Base-by-base conservation (phyloP, 371 early-diverging fungal genomes). In the Lichtheimia corymbifera region DNA sequence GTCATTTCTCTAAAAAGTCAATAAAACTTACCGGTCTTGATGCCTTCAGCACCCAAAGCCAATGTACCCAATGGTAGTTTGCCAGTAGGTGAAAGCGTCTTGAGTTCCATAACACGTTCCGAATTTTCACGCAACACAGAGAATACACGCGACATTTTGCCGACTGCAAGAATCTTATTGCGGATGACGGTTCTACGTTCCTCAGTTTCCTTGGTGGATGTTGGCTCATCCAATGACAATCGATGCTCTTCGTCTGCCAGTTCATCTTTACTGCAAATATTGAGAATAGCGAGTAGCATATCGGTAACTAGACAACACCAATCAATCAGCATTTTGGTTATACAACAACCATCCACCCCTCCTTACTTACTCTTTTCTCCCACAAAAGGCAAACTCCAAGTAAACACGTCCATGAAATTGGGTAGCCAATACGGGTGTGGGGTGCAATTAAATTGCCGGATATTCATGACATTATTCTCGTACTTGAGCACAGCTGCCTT, bases 371-470 rank as follows among this genome's bases (percentile, higher is more conserved):
- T 92, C 74, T 98, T 97, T 81, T 98, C 98, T 47, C 97, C 94
- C 18, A 99, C 96, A 84, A 99, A 99, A 0, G 99, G 98, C 60
- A 98, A 76, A 40, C 94, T 94, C 98, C 99, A 98, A 28, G 94
- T 94, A 65, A 99, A 96, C 5, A 94, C 97, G 76, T 99, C 96
- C 93, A 97, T 93, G 61, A 96, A 97, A 65, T 96, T 94, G 25
- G 97, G 97, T 40, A 97, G 72, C 91, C 95, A 94, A 78, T 94
- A 99, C 24, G 99, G 98, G 68, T 99, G 98, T 22, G 96, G 94
- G 9, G 91, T 86, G 43, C 84, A 82, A 67, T 74, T 83, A 74
- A 92, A 95, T 67, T 95, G 93, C 50, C 95, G 88, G 67, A 97
- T 98, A 77, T 97, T 94, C 94, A 97, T 93, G 43, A 95, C 93